phyloP scores from a whole-genome alignment of 306 rosid genomes.

The Gleditsia sinensis region DNA sequence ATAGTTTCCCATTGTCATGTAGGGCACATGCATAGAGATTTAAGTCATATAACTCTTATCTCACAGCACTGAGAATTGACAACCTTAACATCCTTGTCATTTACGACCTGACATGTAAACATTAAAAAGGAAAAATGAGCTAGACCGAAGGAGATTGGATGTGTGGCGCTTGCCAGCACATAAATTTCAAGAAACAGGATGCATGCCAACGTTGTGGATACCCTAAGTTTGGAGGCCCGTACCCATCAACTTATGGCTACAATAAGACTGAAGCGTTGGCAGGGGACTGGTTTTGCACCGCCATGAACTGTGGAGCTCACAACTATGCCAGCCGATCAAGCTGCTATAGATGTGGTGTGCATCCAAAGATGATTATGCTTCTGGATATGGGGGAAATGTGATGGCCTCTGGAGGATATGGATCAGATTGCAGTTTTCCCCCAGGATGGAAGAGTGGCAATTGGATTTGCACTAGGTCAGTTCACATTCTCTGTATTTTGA shows the following conservation, averaged over 20 bases:
- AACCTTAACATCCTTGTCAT: background rate
- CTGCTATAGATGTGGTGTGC: constrained; percentile 66
- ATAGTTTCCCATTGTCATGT: background rate
- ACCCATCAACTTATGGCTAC: too few species aligned
- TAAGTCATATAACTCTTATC: background rate
- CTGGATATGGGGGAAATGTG: constrained; percentile 40
- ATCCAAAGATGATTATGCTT: too few species aligned
- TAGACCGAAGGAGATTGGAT: constrained; percentile 88
- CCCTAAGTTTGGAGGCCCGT: too few species aligned
- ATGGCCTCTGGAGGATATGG: constrained; percentile 44
- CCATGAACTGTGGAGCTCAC: constrained; percentile 70
- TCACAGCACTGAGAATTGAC: background rate
- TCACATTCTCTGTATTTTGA: constrained; percentile 10
- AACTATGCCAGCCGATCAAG: too few species aligned
- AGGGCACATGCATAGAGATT: background rate
- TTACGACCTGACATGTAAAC: background rate
- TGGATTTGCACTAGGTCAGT: constrained; percentile 76
- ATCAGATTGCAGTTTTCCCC: constrained; percentile 58
- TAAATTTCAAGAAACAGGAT: too few species aligned
- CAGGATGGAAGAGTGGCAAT: constrained; percentile 90
- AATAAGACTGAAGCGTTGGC: constrained; percentile 71
- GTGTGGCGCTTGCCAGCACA: constrained; percentile 81
- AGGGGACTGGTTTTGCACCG: constrained; percentile 81
- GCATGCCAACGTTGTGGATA: too few species aligned
- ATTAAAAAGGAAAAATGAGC: constrained; percentile 59